Evolutionary conservation across 1,284 basidiomycete genomes (phyloP).

Genomic region (Leccinum olivaceoglutinosum): DNA sequence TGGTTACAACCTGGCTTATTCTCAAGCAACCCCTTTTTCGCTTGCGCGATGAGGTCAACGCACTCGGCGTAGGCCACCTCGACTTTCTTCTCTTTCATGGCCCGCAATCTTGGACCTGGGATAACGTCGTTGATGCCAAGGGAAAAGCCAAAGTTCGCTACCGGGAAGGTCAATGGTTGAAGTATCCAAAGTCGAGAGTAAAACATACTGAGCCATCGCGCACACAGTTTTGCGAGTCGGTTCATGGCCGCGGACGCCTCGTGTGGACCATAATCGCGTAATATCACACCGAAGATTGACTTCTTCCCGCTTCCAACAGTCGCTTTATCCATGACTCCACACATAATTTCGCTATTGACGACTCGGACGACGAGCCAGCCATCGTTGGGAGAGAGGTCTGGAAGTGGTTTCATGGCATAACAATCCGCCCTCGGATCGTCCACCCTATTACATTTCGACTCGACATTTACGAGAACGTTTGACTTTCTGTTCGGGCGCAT

Average conservation of each 20-base stretch:
- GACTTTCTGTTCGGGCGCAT: constrained; percentile 91
- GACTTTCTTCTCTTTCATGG: constrained; percentile 84
- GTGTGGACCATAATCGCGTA: constrained; percentile 94
- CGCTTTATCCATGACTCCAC: constrained; percentile 98
- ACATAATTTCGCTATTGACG: constrained; percentile 98
- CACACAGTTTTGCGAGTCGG: constrained; percentile 91
- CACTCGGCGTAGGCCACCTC: constrained; percentile 89
- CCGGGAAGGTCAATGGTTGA: neutral
- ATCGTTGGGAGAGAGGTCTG: constrained; percentile 95
- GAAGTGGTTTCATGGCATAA: constrained; percentile 59
- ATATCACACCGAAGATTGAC: constrained; percentile 96
- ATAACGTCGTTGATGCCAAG: constrained; percentile 99
- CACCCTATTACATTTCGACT: constrained; percentile 93
- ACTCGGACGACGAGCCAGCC: constrained; percentile 86
- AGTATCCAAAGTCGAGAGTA: neutral
- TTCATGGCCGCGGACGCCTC: constrained; percentile 97
- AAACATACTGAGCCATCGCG: constrained; percentile 81
- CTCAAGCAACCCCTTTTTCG: constrained; percentile 90
- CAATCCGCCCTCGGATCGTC: constrained; percentile 71
- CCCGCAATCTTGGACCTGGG: constrained; percentile 79
- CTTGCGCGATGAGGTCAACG: constrained; percentile 80
- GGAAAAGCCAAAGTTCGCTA: constrained; percentile 96
- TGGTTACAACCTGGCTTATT: constrained; percentile 97
- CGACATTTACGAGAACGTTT: constrained; percentile 89
- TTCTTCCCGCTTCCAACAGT: constrained; percentile 99